Percentiles rank a stretch among this genome's conserved stretches.
Evolutionary conservation across 352 stramenopile species (phyloP).

Genomic region (Globisporangium megalacanthum): DNA sequence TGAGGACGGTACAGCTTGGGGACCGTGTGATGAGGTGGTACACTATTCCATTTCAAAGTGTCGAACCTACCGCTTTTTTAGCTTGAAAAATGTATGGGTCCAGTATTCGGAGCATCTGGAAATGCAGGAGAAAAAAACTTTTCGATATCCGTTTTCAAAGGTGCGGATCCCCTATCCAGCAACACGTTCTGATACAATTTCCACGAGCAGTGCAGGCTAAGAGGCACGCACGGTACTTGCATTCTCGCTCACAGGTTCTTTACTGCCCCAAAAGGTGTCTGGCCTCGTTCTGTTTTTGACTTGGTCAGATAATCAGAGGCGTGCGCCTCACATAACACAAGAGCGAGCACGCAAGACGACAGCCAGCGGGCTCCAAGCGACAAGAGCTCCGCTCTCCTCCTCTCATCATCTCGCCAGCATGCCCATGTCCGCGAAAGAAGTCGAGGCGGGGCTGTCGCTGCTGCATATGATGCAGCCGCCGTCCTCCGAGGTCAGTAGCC

Average conservation of each 20-base stretch:
- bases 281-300: constrained; percentile 19
- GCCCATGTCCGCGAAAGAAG: constrained; percentile 43
- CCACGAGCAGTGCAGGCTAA: background rate
- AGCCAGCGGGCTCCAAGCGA: background rate
- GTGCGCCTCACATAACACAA: no score
- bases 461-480: constrained; percentile 52
- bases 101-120: no score
- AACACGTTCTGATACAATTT: background rate
- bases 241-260: background rate
- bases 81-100: no score
- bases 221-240: background rate
- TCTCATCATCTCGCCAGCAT: background rate
- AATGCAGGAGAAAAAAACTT: no score
- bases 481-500: constrained; percentile 8
- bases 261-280: constrained; percentile 12
- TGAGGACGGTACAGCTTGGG: background rate
- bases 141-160: background rate
- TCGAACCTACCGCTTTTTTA: no score
- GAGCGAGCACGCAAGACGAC: background rate
- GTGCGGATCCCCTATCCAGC: background rate
- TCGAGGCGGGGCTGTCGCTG: constrained; percentile 56
- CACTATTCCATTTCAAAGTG: no score
- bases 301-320: constrained; percentile 10
- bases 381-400: background rate
- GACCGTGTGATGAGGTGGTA: no score